Base-by-base conservation (phyloP, 1,284 basidiomycete genomes). In the Ganoderma lingzhi region DNA sequence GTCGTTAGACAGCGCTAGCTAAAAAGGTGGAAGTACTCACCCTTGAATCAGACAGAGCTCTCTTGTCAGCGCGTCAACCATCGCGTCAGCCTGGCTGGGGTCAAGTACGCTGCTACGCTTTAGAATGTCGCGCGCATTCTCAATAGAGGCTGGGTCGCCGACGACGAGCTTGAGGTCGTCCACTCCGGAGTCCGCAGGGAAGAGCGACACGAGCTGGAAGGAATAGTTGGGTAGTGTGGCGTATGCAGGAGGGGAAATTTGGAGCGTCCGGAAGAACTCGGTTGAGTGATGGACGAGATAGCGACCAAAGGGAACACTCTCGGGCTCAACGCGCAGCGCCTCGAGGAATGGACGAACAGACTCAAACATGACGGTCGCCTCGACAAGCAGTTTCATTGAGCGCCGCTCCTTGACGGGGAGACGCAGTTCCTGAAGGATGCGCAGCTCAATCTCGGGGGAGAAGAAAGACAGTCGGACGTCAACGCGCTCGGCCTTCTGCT, bases 21-120 rank as follows among this genome's bases (percentile, higher is more conserved):
- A 39, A n/a, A 23, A 44, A 44, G 12, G 3, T n/a, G n/a, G 55
- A 23, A 48, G 68, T n/a, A 78, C 85, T 75, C 73, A 91, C 90
- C 92, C 92, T 81, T 93, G 91, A 45, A 93, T 90, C 64, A 93
- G 78, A 1, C 85, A 82, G 0, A 93, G 73, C 74, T 93, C 90
- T 56, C 87, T 79, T 0, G 84, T 86, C 55, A 93, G 76, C 0
- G 87, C 81, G 71, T 89, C 86, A 3, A 94, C 78, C 8, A 93
- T 81, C 1, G 92, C 88, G 68, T 92, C 88, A 0, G 86, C 88
- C 78, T 94, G 92, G 77, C 88, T 90, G 0, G 82, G 79, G 74
- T 93, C 92, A 44, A 93, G 81, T 2, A 84, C 80, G 76, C 89
- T 92, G 14, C 75, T 74, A 23, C 69, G 73, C 61, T 77, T 80